Percentiles rank a stretch among this genome's conserved stretches.
Conservation (phyloP, 208 protist species). For the Trypanosoma rangeli region DNA sequence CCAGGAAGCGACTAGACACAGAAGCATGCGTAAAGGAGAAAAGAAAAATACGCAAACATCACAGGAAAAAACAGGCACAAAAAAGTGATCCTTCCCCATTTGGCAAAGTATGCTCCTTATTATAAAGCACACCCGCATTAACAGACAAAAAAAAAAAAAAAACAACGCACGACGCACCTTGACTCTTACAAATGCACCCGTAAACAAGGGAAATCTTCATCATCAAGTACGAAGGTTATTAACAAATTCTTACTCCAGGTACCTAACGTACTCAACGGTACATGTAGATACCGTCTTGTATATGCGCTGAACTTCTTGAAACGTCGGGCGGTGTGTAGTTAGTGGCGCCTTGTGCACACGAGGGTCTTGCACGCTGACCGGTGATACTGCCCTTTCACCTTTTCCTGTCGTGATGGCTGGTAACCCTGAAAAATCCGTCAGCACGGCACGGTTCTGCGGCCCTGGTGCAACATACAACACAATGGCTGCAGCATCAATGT, state of each 20-base stretch:
- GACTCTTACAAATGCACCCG: background rate
- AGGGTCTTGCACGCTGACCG: slow-evolving; percentile 63
- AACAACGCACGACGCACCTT: background rate
- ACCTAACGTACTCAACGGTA: slow-evolving; percentile 46
- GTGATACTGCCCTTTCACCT: slow-evolving; percentile 38
- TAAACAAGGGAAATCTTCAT: background rate
- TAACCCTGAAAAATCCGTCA: slow-evolving; percentile 65
- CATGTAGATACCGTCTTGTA: slow-evolving; percentile 50
- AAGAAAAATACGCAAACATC: background rate
- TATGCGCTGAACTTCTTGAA: slow-evolving; percentile 83
- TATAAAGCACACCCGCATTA: background rate
- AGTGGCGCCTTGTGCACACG: slow-evolving; percentile 78
- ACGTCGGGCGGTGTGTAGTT: slow-evolving; percentile 80
- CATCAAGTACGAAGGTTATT: background rate
- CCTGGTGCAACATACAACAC: slow-evolving; percentile 87
- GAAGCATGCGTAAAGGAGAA: background rate
- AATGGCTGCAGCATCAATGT: slow-evolving; percentile 66
- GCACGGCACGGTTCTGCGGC: slow-evolving; percentile 75
- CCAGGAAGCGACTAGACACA: background rate
- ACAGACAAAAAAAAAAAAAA: slow-evolving; percentile 10
- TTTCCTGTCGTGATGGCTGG: slow-evolving; percentile 20
- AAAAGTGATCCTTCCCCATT: too few species aligned
- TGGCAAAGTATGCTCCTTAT: background rate
- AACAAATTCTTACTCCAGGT: background rate
- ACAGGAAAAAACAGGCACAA: background rate